A percentile compares a stretch with the other conserved stretches of the same genome.
These are phyloP conservation scores for Candida germanica DNA, from an alignment of 805 yeast species.

Conservation along the genomic window DNA sequence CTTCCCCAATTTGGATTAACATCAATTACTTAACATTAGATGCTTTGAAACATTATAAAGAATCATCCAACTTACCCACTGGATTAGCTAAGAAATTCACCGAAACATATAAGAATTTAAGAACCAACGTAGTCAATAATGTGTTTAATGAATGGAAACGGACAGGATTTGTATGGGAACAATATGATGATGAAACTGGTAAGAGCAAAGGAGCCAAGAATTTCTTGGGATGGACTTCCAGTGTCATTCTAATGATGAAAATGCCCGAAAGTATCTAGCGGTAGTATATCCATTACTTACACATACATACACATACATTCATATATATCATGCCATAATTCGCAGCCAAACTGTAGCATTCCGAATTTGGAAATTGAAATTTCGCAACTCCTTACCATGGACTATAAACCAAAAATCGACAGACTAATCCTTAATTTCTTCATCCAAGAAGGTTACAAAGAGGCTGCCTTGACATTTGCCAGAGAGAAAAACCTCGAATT, in stretches of 20 bases:
- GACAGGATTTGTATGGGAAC: conserved; percentile 89
- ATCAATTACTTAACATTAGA: conserved; percentile 83
- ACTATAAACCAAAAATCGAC: conserved; percentile 38
- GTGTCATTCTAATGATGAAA: conserved; percentile 75
- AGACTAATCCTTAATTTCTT: conserved; percentile 67
- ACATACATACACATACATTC: no score
- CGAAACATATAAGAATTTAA: conserved; percentile 51
- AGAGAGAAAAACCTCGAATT: conserved; percentile 46
- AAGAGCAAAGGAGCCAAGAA: conserved; percentile 77
- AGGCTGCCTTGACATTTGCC: conserved; percentile 62
- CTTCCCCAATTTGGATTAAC: conserved; percentile 91
- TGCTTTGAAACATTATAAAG: conserved; percentile 55
- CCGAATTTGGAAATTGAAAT: no score
- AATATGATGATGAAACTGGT: conserved; percentile 78
- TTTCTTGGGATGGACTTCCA: conserved; percentile 92
- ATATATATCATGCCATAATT: no score
- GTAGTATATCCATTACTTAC: neutral
- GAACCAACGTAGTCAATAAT: conserved; percentile 66
- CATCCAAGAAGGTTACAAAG: conserved; percentile 72
- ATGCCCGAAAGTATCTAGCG: conserved; percentile 58
- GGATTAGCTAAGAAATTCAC: conserved; percentile 35
- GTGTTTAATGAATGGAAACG: conserved; percentile 64
- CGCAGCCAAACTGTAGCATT: no score
- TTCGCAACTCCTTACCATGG: neutral
- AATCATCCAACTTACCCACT: conserved; percentile 28